These are phyloP conservation scores for Meyerozyma elateridarum DNA, from an alignment of 1,139 yeast genomes.

Conservation along the genomic window DNA sequence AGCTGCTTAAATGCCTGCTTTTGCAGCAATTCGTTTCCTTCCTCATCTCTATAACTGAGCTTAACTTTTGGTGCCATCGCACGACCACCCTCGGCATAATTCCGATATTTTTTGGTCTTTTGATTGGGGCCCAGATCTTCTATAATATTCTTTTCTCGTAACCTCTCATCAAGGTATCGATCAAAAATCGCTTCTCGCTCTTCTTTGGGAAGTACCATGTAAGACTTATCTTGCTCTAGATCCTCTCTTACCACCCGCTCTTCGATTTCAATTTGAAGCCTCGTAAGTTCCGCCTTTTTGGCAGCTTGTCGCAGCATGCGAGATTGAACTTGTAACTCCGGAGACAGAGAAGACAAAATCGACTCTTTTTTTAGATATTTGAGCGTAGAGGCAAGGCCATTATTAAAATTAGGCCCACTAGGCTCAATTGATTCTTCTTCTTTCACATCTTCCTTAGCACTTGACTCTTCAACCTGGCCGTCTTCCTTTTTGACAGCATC, in stretches of 20 bases:
- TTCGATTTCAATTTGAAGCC: conserved; percentile 32
- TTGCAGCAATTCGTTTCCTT: conserved; percentile 58
- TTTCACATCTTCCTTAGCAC: conserved; percentile 7
- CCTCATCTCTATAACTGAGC: conserved; percentile 64
- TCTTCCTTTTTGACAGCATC: conserved; percentile 5
- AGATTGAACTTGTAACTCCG: conserved; percentile 13
- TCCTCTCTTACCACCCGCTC: conserved; percentile 39
- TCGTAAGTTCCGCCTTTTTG: conserved; percentile 29
- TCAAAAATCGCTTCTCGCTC: conserved; percentile 28
- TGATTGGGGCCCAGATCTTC: conserved; percentile 6
- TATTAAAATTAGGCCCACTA: conserved; percentile 29
- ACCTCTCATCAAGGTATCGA: conserved; percentile 25
- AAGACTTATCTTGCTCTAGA: conserved; percentile 26
- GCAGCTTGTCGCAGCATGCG: conserved; percentile 24
- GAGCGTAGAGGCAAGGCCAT: conserved; percentile 57
- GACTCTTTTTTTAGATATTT: conserved; percentile 46
- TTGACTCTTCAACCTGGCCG: conserved; percentile 5
- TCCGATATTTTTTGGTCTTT: conserved; percentile 7
- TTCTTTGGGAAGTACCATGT: conserved; percentile 25
- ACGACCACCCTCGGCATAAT: conserved; percentile 34
- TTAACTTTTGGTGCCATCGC: conserved; percentile 66
- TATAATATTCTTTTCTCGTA: conserved; percentile 24
- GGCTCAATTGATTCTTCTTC: too few relatives aligned
- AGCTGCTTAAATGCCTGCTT: conserved; percentile 83
- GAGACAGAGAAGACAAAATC: conserved; percentile 20